Percentiles rank a stretch among this genome's conserved stretches.
phyloP scores from a whole-genome alignment of 2,329 filamentous ascomycete species.

The Microcera coccophila region DNA sequence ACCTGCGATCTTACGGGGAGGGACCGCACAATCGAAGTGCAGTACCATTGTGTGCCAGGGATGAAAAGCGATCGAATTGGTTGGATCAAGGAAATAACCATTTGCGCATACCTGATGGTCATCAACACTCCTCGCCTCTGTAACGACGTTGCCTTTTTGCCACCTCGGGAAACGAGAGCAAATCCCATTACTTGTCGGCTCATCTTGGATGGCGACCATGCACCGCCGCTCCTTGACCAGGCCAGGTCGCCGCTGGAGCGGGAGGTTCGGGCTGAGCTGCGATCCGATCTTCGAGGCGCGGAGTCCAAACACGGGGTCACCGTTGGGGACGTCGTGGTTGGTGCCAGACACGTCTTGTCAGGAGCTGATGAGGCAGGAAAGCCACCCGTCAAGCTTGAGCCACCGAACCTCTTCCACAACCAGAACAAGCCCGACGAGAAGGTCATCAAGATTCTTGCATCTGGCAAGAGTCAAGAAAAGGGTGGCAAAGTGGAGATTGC shows the following conservation, averaged over 20 bases:
- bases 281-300: slow-evolving; percentile 4
- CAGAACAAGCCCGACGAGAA: slow-evolving; percentile 20
- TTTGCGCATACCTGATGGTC: slow-evolving; percentile 90
- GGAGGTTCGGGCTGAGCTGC: slow-evolving; percentile 10
- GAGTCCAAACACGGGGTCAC: slow-evolving; percentile 40
- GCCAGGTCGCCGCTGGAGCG: slow-evolving; percentile 14
- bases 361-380: slow-evolving; percentile 45
- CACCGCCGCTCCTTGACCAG: slow-evolving; percentile 35
- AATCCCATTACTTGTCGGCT: slow-evolving; percentile 74
- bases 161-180: slow-evolving; percentile 71
- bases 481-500: slow-evolving; percentile 60
- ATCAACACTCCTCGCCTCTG: slow-evolving; percentile 86
- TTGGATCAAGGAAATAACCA: slow-evolving; percentile 90
- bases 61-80: slow-evolving; percentile 71
- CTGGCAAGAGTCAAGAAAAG: slow-evolving; percentile 48
- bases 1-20: slow-evolving; percentile 81
- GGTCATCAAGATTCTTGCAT: slow-evolving; percentile 44
- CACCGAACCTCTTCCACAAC: slow-evolving; percentile 39
- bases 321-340: slow-evolving; percentile 53
- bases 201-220: slow-evolving; percentile 54
- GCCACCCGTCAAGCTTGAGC: slow-evolving; percentile 42
- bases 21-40: slow-evolving; percentile 78
- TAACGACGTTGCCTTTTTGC: slow-evolving; percentile 79
- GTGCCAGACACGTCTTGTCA: slow-evolving; percentile 48
- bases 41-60: slow-evolving; percentile 74